Evolutionary conservation across 768 basidiomycete genomes (phyloP).

Genomic region (Tricholoma saponaceum): DNA sequence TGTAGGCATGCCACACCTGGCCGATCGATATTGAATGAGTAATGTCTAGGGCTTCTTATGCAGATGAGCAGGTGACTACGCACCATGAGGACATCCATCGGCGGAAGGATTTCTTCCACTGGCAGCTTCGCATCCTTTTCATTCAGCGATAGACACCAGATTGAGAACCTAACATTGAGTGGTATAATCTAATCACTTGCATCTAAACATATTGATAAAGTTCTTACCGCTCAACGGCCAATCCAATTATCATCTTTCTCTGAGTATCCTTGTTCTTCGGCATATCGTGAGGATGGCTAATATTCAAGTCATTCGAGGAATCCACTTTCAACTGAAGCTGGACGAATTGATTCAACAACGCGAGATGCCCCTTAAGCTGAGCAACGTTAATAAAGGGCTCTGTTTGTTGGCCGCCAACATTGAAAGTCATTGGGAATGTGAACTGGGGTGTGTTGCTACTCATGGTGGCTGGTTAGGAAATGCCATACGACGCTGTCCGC

Average conservation of each 20-base stretch:
- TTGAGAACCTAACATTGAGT: conserved; percentile 4
- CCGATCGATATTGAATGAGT: background rate
- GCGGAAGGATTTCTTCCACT: conserved; percentile 10
- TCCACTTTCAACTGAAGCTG: background rate
- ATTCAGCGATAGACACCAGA: conserved; percentile 11
- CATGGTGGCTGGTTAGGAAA: too few relatives aligned
- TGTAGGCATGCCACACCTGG: conserved; percentile 17
- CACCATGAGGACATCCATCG: conserved; percentile 15
- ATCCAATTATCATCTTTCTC: background rate
- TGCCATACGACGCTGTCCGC: too few relatives aligned
- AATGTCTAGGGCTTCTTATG: background rate
- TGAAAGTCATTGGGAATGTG: conserved; percentile 4
- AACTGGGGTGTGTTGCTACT: too few relatives aligned
- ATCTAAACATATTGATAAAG: background rate
- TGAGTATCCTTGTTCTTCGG: too few relatives aligned
- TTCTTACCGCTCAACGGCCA: conserved; percentile 11
- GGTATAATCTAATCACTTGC: background rate
- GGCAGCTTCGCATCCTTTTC: background rate
- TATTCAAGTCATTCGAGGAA: background rate
- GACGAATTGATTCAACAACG: conserved; percentile 8
- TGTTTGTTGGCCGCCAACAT: conserved; percentile 3
- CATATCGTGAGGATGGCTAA: too few relatives aligned
- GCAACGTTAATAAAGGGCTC: conserved; percentile 2
- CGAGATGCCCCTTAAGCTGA: conserved; percentile 10
- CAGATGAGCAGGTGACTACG: background rate